Conservation (phyloP, 2,329 filamentous ascomycete genomes). For the Cryphonectria nitschkei region DNA sequence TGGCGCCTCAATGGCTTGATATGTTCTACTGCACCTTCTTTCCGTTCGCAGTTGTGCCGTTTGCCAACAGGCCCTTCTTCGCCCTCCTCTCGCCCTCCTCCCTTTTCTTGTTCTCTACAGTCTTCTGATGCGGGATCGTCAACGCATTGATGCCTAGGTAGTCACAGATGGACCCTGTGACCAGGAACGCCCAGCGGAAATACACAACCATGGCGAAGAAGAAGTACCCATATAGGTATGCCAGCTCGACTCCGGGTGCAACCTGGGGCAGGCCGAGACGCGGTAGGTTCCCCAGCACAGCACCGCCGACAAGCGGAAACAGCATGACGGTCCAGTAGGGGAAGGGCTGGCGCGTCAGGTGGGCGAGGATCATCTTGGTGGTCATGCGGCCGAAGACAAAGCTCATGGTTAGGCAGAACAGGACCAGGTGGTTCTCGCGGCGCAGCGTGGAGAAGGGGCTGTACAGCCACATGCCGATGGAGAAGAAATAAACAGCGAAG, state of each 20-base stretch:
- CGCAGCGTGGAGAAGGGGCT: constrained; percentile 85
- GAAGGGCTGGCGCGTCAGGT: constrained; percentile 90
- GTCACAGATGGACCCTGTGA: constrained; percentile 87
- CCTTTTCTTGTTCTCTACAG: constrained; percentile 54
- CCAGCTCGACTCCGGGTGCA: constrained; percentile 68
- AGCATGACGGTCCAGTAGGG: constrained; percentile 96
- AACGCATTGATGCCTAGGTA: constrained; percentile 94
- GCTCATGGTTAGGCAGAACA: constrained; percentile 93
- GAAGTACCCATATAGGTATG: constrained; percentile 85
- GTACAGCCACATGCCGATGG: constrained; percentile 82
- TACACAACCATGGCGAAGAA: constrained; percentile 84
- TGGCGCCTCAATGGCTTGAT: neutral
- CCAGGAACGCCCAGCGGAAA: constrained; percentile 88
- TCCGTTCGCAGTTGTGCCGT: constrained; percentile 34
- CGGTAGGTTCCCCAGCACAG: constrained; percentile 81
- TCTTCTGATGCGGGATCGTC: constrained; percentile 74
- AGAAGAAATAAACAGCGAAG: constrained; percentile 78
- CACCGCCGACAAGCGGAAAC: constrained; percentile 82
- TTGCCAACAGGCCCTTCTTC: constrained; percentile 29
- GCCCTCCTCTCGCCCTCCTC: constrained; percentile 35
- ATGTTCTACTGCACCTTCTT: constrained; percentile 34
- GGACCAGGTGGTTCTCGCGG: constrained; percentile 81
- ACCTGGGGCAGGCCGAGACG: constrained; percentile 71
- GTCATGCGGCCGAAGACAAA: constrained; percentile 98
- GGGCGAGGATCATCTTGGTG: constrained; percentile 97